A percentile compares a stretch with the other conserved stretches of the same genome.
phyloP scores from a whole-genome alignment of 2,329 filamentous ascomycete genomes.

The Diaporthe citriasiana region DNA sequence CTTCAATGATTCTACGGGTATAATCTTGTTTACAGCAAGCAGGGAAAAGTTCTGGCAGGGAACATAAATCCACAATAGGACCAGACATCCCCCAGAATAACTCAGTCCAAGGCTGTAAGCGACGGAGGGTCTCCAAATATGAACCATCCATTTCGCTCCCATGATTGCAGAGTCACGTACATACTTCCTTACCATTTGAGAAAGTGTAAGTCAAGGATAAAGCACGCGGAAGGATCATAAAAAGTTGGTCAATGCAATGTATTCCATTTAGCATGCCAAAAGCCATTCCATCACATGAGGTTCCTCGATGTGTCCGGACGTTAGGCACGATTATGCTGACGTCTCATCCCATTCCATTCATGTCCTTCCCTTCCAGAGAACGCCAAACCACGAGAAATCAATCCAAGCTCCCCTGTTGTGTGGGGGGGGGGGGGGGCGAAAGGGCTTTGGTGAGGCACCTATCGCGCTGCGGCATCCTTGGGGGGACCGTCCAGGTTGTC shows the following conservation, averaged over 20 bases:
- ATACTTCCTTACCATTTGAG: not conserved
- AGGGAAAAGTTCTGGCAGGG: no score
- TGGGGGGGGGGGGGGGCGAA: not conserved
- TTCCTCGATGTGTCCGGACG: not conserved
- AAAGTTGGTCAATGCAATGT: constrained; percentile 9
- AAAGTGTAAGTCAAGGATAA: not conserved
- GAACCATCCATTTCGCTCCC: no score
- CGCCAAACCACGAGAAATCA: constrained; percentile 26
- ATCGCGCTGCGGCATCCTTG: constrained; percentile 70
- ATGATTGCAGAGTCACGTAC: not conserved
- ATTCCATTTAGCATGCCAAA: constrained; percentile 26
- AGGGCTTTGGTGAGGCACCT: constrained; percentile 41
- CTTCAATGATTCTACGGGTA: no score
- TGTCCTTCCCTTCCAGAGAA: constrained; percentile 25
- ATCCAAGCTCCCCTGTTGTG: constrained; percentile 14
- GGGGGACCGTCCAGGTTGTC: constrained; percentile 70
- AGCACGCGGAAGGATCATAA: not conserved
- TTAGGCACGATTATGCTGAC: constrained; percentile 7
- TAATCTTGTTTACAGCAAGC: no score
- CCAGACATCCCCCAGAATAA: not conserved
- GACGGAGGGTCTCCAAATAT: not conserved
- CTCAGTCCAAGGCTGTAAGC: not conserved
- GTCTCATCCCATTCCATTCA: constrained; percentile 9
- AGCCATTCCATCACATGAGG: not conserved
- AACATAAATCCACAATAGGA: no score